phyloP scores from a whole-genome alignment of 2,329 filamentous ascomycete genomes.

The Balansia obtecta region DNA sequence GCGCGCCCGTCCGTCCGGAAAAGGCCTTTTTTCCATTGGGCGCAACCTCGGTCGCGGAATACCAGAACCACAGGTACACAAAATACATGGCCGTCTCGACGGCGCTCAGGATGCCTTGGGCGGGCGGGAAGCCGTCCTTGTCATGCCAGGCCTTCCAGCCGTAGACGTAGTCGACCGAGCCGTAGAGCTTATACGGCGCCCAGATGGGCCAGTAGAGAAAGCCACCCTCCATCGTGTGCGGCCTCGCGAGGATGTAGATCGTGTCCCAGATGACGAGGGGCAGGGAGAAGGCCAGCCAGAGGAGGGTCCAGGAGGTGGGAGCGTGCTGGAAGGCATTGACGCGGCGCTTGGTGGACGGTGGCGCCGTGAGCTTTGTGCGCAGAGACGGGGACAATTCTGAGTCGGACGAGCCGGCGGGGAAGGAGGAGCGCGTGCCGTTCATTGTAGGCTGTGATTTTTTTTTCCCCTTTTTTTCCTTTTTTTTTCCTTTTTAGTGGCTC shows the following conservation, averaged over 20 bases:
- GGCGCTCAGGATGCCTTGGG: conserved; percentile 58
- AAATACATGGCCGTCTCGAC: conserved; percentile 55
- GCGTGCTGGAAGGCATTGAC: conserved; percentile 22
- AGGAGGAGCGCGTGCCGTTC: conserved; percentile 26
- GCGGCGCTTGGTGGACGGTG: conserved; percentile 5
- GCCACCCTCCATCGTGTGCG: conserved; percentile 72
- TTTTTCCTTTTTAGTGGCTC: no score
- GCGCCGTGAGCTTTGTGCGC: conserved; percentile 7
- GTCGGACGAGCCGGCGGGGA: conserved; percentile 18
- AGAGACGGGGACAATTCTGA: conserved; percentile 10
- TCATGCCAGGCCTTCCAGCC: conserved; percentile 59
- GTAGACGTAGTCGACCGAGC: conserved; percentile 68
- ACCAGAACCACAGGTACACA: conserved; percentile 37
- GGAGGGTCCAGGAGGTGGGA: conserved; percentile 34
- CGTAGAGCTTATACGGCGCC: conserved; percentile 70
- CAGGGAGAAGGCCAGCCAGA: conserved; percentile 64
- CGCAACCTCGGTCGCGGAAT: conserved; percentile 8
- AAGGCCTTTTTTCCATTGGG: conserved; percentile 20
- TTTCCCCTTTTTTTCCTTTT: not conserved
- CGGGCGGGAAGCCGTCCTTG: conserved; percentile 62
- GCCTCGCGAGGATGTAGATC: conserved; percentile 66
- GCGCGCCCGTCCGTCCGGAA: conserved; percentile 29
- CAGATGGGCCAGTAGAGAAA: conserved; percentile 59
- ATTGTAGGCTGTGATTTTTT: no score
- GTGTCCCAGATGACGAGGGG: conserved; percentile 76